Evolutionary conservation across 176 grass and related monocot species (phyloP).

Genomic region (Alloteropsis semialata): DNA sequence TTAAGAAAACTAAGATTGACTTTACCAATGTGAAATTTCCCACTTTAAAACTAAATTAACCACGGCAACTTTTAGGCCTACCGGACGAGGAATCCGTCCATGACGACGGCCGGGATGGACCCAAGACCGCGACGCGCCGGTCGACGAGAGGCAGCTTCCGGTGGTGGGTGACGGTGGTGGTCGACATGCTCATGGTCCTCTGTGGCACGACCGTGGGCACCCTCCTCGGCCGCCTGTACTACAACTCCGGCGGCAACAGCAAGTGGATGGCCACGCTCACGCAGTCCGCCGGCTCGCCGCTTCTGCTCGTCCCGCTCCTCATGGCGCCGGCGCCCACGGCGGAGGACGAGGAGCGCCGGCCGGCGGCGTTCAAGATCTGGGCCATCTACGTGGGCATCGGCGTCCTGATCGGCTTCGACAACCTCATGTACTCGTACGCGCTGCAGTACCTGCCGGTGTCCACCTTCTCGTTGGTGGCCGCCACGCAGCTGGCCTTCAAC

Average conservation of each 20-base stretch:
- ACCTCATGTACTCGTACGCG: constrained; percentile 88
- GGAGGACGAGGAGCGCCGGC: constrained; percentile 21
- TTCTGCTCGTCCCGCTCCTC: constrained; percentile 47
- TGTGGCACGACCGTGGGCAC: constrained; percentile 54
- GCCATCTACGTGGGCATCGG: constrained; percentile 52
- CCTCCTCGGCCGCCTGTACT: constrained; percentile 71
- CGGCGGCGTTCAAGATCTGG: constrained; percentile 31
- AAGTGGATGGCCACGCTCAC: constrained; percentile 69
- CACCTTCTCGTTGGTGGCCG: constrained; percentile 89
- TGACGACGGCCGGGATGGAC: neutral
- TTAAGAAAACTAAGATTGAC: neutral
- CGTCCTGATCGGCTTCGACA: constrained; percentile 47
- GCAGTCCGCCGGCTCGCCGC: constrained; percentile 45
- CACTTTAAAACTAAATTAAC: neutral
- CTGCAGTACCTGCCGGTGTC: constrained; percentile 83
- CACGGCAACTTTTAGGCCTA: neutral
- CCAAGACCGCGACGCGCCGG: neutral
- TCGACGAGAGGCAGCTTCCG: neutral
- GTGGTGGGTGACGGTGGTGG: constrained; percentile 59
- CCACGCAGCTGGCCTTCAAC: too few species aligned
- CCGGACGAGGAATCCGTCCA: neutral
- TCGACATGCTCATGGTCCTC: constrained; percentile 56
- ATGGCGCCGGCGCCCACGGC: neutral
- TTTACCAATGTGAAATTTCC: neutral
- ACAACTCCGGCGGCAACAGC: too few species aligned